phyloP scores from a whole-genome alignment of 2,329 filamentous ascomycete genomes.

The Neonectria faginata region DNA sequence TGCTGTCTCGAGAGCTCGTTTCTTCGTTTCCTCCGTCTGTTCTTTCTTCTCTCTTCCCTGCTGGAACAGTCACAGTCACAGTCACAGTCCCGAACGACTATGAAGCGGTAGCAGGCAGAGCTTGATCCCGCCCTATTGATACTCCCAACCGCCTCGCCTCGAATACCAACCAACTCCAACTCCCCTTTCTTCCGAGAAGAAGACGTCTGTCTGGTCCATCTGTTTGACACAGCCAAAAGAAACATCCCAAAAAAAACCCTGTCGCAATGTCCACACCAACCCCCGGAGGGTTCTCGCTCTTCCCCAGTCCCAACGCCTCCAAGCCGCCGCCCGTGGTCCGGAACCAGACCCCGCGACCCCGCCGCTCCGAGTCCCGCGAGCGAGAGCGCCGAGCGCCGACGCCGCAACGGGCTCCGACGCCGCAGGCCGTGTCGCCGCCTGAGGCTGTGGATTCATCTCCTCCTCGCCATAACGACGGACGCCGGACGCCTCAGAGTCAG shows the following conservation, averaged over 20 bases:
- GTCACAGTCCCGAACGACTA: slow-evolving; percentile 22
- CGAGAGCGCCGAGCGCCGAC: slow-evolving; percentile 50
- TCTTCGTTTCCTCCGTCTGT: background rate
- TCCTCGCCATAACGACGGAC: slow-evolving; percentile 37
- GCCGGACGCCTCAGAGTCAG: slow-evolving; percentile 46
- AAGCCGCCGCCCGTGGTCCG: slow-evolving; percentile 47
- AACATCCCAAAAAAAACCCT: slow-evolving; percentile 5
- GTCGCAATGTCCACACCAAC: slow-evolving; percentile 55
- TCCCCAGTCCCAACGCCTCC: slow-evolving; percentile 62
- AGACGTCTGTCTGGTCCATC: slow-evolving; percentile 31
- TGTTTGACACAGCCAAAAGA: slow-evolving; percentile 39
- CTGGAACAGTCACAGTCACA: background rate
- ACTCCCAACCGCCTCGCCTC: slow-evolving; percentile 21
- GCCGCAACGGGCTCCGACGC: slow-evolving; percentile 49
- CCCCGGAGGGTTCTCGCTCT: slow-evolving; percentile 67
- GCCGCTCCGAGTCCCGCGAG: slow-evolving; percentile 54
- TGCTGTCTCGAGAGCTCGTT: background rate
- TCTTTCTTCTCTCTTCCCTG: slow-evolving; percentile 9
- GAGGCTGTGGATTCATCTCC: slow-evolving; percentile 34
- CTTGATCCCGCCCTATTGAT: slow-evolving; percentile 29
- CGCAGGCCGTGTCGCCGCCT: slow-evolving; percentile 33
- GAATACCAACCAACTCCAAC: slow-evolving; percentile 5
- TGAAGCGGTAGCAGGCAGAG: slow-evolving; percentile 46
- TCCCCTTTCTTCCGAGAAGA: slow-evolving; percentile 44
- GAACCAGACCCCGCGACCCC: slow-evolving; percentile 56